Percentiles rank a stretch among this genome's conserved stretches.
Conservation (phyloP, 1,284 basidiomycete genomes). For the Cryptococcus hybrid region DNA sequence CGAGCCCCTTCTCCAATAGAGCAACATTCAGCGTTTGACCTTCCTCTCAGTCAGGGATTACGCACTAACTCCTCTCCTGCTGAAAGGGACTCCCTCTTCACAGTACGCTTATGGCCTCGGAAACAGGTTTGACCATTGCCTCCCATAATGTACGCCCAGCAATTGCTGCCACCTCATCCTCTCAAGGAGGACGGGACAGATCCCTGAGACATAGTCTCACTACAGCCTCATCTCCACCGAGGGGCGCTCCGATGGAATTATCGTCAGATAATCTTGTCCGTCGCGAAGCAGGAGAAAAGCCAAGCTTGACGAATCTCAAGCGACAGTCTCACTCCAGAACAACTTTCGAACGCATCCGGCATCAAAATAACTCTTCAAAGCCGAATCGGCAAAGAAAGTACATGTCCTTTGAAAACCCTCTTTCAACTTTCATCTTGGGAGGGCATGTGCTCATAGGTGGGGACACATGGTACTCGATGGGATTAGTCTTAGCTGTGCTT, state of each 20-base stretch:
- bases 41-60: neutral
- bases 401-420: constrained; percentile 23
- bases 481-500: constrained; percentile 62
- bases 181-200: constrained; percentile 6
- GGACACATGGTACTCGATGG: constrained; percentile 74
- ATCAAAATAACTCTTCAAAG: neutral
- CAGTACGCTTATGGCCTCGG: neutral
- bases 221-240: constrained; percentile 20
- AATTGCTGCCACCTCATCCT: neutral
- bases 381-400: constrained; percentile 12
- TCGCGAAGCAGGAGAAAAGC: constrained; percentile 3
- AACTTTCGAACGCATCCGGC: neutral
- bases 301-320: neutral
- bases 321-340: neutral
- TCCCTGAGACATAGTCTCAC: constrained; percentile 18
- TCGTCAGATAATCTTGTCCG: constrained; percentile 26
- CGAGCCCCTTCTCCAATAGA: neutral
- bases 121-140: neutral
- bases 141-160: neutral
- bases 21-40: neutral
- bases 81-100: neutral
- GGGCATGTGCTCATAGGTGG: constrained; percentile 78
- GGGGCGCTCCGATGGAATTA: constrained; percentile 10
- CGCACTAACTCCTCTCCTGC: neutral
- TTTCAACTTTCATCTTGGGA: constrained; percentile 62